Evolutionary conservation across 2,329 filamentous ascomycete genomes (phyloP).

Genomic region (Fusarium sp.): DNA sequence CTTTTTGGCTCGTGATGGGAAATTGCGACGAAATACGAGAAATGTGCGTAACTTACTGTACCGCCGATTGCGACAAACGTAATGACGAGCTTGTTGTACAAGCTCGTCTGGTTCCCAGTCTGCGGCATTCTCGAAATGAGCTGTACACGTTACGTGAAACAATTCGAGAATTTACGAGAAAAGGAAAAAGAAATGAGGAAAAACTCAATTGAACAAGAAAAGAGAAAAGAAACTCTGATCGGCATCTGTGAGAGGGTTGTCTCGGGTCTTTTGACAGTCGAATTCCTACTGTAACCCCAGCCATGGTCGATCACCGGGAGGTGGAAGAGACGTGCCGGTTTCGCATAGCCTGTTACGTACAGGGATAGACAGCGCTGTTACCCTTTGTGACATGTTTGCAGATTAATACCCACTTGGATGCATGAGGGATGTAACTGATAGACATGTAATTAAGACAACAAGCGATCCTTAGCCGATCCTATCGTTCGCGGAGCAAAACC

Average conservation of each 20-base stretch:
- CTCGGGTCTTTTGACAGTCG: neutral
- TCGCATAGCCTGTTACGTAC: neutral
- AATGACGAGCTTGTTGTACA: constrained; percentile 53
- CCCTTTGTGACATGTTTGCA: neutral
- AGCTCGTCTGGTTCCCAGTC: constrained; percentile 42
- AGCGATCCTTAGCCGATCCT: neutral
- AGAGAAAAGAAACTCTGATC: neutral
- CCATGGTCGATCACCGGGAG: neutral
- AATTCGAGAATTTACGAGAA: neutral
- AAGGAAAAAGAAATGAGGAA: neutral
- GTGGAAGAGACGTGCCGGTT: neutral
- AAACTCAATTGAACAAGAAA: neutral
- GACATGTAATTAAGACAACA: neutral
- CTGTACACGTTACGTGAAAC: neutral
- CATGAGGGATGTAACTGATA: neutral
- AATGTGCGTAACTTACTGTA: constrained; percentile 41
- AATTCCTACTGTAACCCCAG: neutral
- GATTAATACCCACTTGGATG: neutral
- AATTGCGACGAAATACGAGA: neutral
- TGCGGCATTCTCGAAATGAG: constrained; percentile 13
- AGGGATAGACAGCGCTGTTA: constrained; percentile 6
- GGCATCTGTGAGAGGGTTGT: neutral
- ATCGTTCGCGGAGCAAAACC: neutral
- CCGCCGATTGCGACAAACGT: constrained; percentile 53
- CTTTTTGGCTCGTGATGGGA: neutral